Base-by-base conservation (phyloP, 129 eudicot genomes). In the Lonicera japonica region DNA sequence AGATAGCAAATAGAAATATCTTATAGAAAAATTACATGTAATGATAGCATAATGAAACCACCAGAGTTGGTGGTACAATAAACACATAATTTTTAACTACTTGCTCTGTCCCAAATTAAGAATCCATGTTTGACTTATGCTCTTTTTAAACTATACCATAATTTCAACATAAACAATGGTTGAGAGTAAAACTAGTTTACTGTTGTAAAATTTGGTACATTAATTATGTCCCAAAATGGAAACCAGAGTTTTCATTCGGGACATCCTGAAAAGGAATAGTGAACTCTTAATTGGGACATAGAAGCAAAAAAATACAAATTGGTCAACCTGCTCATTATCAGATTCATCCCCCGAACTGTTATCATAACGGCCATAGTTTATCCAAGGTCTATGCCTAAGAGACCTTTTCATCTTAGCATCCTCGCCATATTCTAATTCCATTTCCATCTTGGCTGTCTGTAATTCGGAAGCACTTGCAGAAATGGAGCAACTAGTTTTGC, bases 281-380 rank as follows among this genome's bases (percentile, higher is more conserved):
- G 36, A 6, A 29, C 4, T 29, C 36, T 29, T 29, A 29, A 29
- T 29, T 29, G 36, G 36, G 6, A 29, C 36, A 1, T 2, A 29
- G 36, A 29, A 29, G 36, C 6, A 29, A 29, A 29, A 43, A 43
- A 43, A 43, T 43, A 43, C 16, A 8, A 43, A 43, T 74, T 66
- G 79, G 64, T 63, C 64, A 17, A 91, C 94, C 95, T 85, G 84
- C 63, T 76, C 96, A 60, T 80, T 67, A 23, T 79, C 95, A 53
- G 84, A 76, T 50, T 88, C 96, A 4, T 85, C 96, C 25, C 84
- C 94, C 43, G 96, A 88, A 61, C 75, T 80, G 76, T 78, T 74
- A 67, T 83, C 79, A 25, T 64, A 58, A 67, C 73, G 64, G 29
- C 75, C 82, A 55, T 82, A 72, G 59, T 88, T 85, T 43, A 73